phyloP scores from a whole-genome alignment of 1,284 basidiomycete genomes.

The Cryptococcus jaspeensis region DNA sequence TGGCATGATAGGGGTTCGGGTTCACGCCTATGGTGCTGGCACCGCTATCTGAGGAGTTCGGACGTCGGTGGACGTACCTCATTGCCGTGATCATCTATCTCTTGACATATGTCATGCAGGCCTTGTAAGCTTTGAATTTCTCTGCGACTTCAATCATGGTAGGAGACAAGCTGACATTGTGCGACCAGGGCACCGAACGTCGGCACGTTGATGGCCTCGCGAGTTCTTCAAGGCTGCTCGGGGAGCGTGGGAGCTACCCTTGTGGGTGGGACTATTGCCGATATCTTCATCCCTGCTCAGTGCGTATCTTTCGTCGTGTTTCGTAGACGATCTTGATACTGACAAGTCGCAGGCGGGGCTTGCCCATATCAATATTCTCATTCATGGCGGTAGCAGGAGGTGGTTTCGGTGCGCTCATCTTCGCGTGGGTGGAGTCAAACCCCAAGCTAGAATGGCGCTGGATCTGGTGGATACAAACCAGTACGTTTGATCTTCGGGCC shows the following conservation, averaged over 20 bases:
- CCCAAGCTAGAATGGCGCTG: conserved; percentile 67
- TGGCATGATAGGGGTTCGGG: conserved; percentile 65
- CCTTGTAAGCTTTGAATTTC: conserved; percentile 56
- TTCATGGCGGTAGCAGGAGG: conserved; percentile 61
- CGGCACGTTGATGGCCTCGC: conserved; percentile 64
- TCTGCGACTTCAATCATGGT: too few relatives aligned
- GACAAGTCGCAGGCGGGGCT: conserved; percentile 43
- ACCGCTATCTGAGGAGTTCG: conserved; percentile 75
- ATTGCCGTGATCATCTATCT: conserved; percentile 60
- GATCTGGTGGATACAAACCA: conserved; percentile 77
- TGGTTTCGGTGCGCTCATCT: conserved; percentile 65
- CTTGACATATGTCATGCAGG: conserved; percentile 63
- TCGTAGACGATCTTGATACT: too few relatives aligned
- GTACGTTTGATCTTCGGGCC: too few relatives aligned
- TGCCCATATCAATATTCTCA: conserved; percentile 69
- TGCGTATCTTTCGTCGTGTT: conserved; percentile 51
- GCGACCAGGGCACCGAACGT: conserved; percentile 64
- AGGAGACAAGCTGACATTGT: too few relatives aligned
- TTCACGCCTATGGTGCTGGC: conserved; percentile 68
- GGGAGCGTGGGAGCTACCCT: conserved; percentile 66
- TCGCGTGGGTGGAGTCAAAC: conserved; percentile 69
- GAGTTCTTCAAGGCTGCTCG: conserved; percentile 67
- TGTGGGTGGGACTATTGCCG: conserved; percentile 73
- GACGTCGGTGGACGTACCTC: conserved; percentile 67
- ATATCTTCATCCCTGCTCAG: conserved; percentile 66